A percentile compares a stretch with the other conserved stretches of the same genome.
These are phyloP conservation scores for Boeremia exigua DNA, from an alignment of 2,329 filamentous ascomycete genomes.

Conservation along the genomic window DNA sequence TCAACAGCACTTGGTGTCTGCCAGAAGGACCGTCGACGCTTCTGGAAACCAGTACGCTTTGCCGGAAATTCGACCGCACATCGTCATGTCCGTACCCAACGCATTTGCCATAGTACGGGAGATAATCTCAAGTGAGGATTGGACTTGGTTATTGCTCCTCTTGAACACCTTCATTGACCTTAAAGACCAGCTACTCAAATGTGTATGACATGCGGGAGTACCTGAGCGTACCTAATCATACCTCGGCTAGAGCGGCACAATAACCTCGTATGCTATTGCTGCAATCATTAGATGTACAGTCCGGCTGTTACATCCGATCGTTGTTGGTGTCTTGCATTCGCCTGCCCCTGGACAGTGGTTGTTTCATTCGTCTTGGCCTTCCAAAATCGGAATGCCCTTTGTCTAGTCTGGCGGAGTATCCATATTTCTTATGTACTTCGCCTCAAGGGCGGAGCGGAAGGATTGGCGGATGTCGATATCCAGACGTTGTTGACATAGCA, in stretches of 20 bases:
- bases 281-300: neutral
- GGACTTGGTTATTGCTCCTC: no score
- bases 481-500: neutral
- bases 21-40: neutral
- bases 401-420: neutral
- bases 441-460: conserved; percentile 9
- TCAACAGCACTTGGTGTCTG: neutral
- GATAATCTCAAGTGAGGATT: no score
- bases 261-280: neutral
- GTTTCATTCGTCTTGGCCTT: conserved; percentile 5
- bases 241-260: conserved; percentile 5
- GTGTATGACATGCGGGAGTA: no score
- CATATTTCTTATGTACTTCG: conserved; percentile 3
- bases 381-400: conserved; percentile 1
- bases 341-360: neutral
- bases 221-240: neutral
- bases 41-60: neutral
- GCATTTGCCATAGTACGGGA: neutral
- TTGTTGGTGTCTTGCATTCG: neutral
- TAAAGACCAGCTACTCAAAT: no score
- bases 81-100: neutral
- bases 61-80: neutral
- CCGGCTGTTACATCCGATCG: neutral
- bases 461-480: conserved; percentile 3
- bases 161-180: no score